These are phyloP conservation scores for Phalaenopsis aphrodite DNA, from an alignment of 106 monocot genomes.

Conservation along the genomic window DNA sequence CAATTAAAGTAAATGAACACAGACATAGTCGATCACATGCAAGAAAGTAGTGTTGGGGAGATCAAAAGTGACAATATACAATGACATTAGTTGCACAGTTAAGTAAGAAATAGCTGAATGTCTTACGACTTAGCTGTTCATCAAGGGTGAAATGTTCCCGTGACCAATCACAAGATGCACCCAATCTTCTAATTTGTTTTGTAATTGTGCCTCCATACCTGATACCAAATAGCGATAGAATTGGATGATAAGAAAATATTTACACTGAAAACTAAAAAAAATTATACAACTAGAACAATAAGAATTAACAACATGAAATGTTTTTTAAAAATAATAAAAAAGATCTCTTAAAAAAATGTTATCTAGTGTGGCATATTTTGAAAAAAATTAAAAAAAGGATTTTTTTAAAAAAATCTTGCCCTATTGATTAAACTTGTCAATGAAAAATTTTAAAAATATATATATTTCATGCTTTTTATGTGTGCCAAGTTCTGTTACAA, in stretches of 20 bases:
- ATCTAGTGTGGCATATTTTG: neutral
- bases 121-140: slow-evolving; percentile 91
- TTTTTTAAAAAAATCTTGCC: no score
- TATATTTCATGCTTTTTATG: neutral
- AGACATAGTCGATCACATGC: no score
- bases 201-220: slow-evolving; percentile 92
- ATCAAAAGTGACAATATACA: no score
- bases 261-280: neutral
- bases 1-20: no score
- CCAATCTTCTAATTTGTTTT: slow-evolving; percentile 88
- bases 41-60: no score
- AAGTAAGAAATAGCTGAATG: neutral
- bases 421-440: neutral
- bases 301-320: neutral
- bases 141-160: slow-evolving; percentile 95
- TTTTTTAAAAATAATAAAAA: neutral
- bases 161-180: slow-evolving; percentile 98
- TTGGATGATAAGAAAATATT: neutral
- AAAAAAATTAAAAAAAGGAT: neutral
- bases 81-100: neutral
- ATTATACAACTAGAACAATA: neutral
- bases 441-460: neutral
- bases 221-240: slow-evolving; percentile 1
- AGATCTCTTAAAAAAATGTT: neutral
- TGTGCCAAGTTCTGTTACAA: neutral